A percentile compares a stretch with the other conserved stretches of the same genome.
Evolutionary conservation across 83 land plant species (phyloP).

Genomic region (Thuja plicata): DNA sequence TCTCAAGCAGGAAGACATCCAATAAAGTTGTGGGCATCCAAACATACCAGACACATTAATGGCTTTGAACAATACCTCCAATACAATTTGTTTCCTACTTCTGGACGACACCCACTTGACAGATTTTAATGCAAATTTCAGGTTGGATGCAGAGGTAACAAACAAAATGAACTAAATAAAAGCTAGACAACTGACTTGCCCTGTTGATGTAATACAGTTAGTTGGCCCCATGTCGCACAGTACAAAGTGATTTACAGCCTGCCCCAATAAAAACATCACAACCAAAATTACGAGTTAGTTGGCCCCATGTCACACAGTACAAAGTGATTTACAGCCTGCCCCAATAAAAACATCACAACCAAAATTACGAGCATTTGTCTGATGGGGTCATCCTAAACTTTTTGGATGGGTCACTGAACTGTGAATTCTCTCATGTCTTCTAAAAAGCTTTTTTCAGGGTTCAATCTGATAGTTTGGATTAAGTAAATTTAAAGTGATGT

Average conservation of each 20-base stretch:
- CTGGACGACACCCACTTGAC: too few relatives aligned
- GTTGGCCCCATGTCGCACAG: neutral
- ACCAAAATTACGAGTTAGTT: neutral
- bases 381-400: neutral
- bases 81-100: too few relatives aligned
- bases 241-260: too few relatives aligned
- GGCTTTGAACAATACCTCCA: too few relatives aligned
- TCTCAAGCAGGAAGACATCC: neutral
- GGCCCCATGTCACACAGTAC: neutral
- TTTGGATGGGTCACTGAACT: neutral
- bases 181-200: neutral
- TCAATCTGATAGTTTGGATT: neutral
- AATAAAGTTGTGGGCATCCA: too few relatives aligned
- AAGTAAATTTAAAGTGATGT: neutral
- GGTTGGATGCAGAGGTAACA: neutral
- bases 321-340: neutral
- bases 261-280: too few relatives aligned
- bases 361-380: neutral
- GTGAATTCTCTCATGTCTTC: neutral
- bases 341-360: neutral
- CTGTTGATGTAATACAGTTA: neutral
- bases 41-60: too few relatives aligned
- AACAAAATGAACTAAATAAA: neutral
- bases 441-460: neutral
- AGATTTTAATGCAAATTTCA: too few relatives aligned